Evolutionary conservation across 106 monocot species (phyloP), one percentile per base, ranked within the genome.

Genomic region (Acorus calamus): DNA sequence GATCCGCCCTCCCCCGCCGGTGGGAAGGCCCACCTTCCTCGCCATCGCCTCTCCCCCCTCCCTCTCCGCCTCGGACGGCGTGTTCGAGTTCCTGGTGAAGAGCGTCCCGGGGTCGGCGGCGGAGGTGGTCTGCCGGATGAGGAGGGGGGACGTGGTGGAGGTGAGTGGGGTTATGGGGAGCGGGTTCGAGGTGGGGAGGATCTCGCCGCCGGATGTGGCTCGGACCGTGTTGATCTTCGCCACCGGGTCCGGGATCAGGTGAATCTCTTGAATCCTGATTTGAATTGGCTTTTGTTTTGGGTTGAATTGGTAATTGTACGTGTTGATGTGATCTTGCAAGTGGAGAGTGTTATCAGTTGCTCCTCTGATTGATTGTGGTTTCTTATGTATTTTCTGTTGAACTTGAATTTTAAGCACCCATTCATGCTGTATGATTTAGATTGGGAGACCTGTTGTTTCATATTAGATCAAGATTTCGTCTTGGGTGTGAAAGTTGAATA

Each of bases 161-260:
- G 57, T 85, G 6, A 76, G 78, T 48, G 72, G 57, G 1, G 80
- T 88, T 49, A 83, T 92, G 82, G 92, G 92, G 14, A 77, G 63
- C 42, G 88, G 92, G 7, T 92, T 92, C 59, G 77, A 76, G 44
- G 59, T 92, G 9, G 73, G 59, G 53, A 59, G 74, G 81, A 81
- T 93, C 59, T 66, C 69, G 8, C 78, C 78, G 44, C 70, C 74
- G 3, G 71, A 69, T 6, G 53, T 28, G 2, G 58, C 57, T 2
- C 52, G 55, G n/a, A 64, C 68, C 3, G 73, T 92, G 3, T 52
- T 92, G 52, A 82, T 92, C 56, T 92, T 92, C 55, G 88, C 92
- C 14, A 92, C 92, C 11, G 92, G 92, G 53, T 87, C 87, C 41
- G 92, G 92, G 14, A 92, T 92, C 70, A 92, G 92, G 92, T 92